Percentiles rank a stretch among this genome's conserved stretches.
These are phyloP conservation scores for Obelidium mucronatum DNA, from an alignment of 192 early-diverging fungal genomes.

Conservation along the genomic window DNA sequence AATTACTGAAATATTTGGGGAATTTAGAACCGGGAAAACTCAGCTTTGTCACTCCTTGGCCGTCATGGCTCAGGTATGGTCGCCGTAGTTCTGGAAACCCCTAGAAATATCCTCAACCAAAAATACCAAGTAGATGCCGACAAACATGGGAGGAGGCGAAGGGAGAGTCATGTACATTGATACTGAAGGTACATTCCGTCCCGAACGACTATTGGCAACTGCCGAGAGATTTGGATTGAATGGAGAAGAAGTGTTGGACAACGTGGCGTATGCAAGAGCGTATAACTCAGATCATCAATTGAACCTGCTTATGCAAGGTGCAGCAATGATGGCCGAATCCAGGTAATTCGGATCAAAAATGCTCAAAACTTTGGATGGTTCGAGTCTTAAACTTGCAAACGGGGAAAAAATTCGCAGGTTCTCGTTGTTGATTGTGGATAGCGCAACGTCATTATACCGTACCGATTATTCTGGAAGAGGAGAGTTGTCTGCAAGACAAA, in stretches of 20 bases:
- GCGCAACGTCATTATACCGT: slow-evolving; percentile 89
- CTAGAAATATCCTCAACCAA: neutral
- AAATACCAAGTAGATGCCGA: slow-evolving; percentile 63
- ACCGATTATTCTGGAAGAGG: slow-evolving; percentile 98
- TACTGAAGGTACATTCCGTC: slow-evolving; percentile 96
- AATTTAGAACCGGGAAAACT: slow-evolving; percentile 98
- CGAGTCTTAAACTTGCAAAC: neutral
- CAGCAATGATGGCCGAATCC: slow-evolving; percentile 88
- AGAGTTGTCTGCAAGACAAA: slow-evolving; percentile 93
- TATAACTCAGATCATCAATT: slow-evolving; percentile 97
- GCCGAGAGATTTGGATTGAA: slow-evolving; percentile 84
- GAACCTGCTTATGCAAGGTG: slow-evolving; percentile 81
- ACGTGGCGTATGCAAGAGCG: slow-evolving; percentile 92
- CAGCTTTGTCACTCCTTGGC: slow-evolving; percentile 96
- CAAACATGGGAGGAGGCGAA: slow-evolving; percentile 88
- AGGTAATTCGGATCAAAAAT: slow-evolving; percentile 52
- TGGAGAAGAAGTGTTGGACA: slow-evolving; percentile 88
- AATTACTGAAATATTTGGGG: slow-evolving; percentile 98
- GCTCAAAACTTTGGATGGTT: neutral
- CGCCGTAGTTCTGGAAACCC: neutral
- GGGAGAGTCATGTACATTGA: slow-evolving; percentile 97
- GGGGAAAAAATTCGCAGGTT: no score
- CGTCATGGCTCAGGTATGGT: slow-evolving; percentile 87
- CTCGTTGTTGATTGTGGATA: slow-evolving; percentile 89
- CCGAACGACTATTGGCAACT: slow-evolving; percentile 83